Evolutionary conservation across 306 rosid genomes (phyloP), one percentile per base, ranked within the genome.

Genomic region (Malus sylvestris): DNA sequence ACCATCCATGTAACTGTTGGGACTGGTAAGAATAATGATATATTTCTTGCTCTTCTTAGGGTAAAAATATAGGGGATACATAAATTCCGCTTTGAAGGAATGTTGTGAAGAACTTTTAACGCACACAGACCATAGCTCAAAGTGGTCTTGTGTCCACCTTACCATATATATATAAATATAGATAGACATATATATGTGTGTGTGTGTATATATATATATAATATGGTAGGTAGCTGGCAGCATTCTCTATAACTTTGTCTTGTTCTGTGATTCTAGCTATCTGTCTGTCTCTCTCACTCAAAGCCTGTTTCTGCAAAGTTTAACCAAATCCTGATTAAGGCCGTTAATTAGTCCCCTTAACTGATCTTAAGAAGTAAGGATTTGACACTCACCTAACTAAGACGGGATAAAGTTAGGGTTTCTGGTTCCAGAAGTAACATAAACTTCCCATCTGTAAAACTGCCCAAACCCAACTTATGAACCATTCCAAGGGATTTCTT

Each of bases 391-490:
- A 62, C 61, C 78, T 45, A 62, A 74, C 23, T n/a, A 38, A 8
- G 11, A 40, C 13, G 27, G 22, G 19, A 35, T 16, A 79, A 85
- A 58, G 67, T 12, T 19, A 35, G 30, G 67, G 80, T 85, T 85
- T 86, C 81, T 20, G 82, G 81, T 81, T 79, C 77, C 81, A 76
- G 68, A 86, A 86, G 90, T 79, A 78, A 87, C 75, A 29, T 79
- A 78, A 79, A 82, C 89, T 85, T 79, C 55, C 74, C 85, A 88
- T 87, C 89, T 78, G 76, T 84, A 75, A 46, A 83, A 80, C 84
- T 75, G 72, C 83, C 77, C 18, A 81, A 88, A 90, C 83, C 88
- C 76, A 86, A 78, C 90, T 79, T 82, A 76, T 73, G 71, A 75
- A 78, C 86, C 84, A 73, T 73, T 83, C 78, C 74, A 82, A 70